Conservation (phyloP, 2,329 filamentous ascomycete genomes). For the Neophaeococcomyces mojaviensis region DNA sequence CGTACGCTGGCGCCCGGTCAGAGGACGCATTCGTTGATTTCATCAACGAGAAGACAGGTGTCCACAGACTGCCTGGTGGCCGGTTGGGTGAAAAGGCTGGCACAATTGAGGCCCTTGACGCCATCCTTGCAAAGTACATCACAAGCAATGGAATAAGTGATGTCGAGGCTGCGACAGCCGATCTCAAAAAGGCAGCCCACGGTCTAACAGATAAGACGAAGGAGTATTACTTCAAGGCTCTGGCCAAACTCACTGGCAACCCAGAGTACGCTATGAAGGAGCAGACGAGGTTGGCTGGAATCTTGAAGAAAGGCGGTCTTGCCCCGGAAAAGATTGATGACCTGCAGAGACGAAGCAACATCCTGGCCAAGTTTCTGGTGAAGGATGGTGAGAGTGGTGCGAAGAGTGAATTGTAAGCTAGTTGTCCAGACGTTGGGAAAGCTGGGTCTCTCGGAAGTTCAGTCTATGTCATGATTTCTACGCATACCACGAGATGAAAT, state of each 20-base stretch:
- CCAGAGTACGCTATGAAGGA: slow-evolving; percentile 79
- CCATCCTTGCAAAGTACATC: slow-evolving; percentile 63
- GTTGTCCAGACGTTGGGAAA: too few relatives aligned
- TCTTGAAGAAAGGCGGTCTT: slow-evolving; percentile 79
- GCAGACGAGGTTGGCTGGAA: slow-evolving; percentile 66
- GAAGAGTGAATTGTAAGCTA: slow-evolving; percentile 57
- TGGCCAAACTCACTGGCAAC: slow-evolving; percentile 74
- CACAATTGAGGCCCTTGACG: slow-evolving; percentile 71
- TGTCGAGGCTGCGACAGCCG: slow-evolving; percentile 55
- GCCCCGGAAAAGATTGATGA: slow-evolving; percentile 83
- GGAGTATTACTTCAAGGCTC: slow-evolving; percentile 88
- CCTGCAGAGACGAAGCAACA: slow-evolving; percentile 76
- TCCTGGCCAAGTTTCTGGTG: slow-evolving; percentile 69
- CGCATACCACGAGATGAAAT: not conserved
- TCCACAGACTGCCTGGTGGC: slow-evolving; percentile 74
- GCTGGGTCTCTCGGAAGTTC: not conserved
- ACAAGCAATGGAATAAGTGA: slow-evolving; percentile 44
- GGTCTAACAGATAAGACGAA: slow-evolving; percentile 72
- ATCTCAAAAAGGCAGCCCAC: slow-evolving; percentile 65
- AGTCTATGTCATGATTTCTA: not conserved
- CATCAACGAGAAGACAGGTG: slow-evolving; percentile 83
- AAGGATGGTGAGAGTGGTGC: slow-evolving; percentile 40
- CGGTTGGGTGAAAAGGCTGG: slow-evolving; percentile 71
- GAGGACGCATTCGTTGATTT: slow-evolving; percentile 72
- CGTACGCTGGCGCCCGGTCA: slow-evolving; percentile 67